Base-by-base conservation (phyloP, 192 early-diverging fungal species). In the Linnemannia elongata region DNA sequence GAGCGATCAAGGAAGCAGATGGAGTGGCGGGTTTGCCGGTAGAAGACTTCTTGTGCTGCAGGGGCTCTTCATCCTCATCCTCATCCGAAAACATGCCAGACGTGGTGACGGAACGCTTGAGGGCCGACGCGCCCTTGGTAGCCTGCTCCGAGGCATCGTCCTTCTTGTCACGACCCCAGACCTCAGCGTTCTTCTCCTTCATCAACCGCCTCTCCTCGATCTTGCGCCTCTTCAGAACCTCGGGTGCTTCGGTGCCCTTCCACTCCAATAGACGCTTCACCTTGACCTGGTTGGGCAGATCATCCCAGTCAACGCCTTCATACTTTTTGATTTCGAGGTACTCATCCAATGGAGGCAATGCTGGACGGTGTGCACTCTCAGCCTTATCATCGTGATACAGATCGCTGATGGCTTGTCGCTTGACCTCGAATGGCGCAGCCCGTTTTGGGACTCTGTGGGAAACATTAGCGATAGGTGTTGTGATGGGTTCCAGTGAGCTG, bases 321-420 rank as follows among this genome's bases (percentile, higher is more conserved):
- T 83, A 83, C 36, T 78, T 83, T 8, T 83, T 47, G 44, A 83
- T 77, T 44, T 83, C 82, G 13, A 83, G 60, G 68, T 78, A 78
- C 22, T 83, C 82, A 24, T 73, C 82, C 57, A 82, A 22, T 17
- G 81, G 38, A 22, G 81, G 69, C 15, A 76, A 63, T 0, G 73
- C 27, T 10, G 66, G 27, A 54, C 66, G 77, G 13, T 70, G 24
- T 12, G 72, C 38, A 2, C 30, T 52, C 15, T 69, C 41, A 1
- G 41, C 24, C 22, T 24, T 69, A 17, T 70, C 33, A 38, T 72
- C 54, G 7, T 74, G 44, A 35, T 74, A 47, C 41, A 69, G 42
- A n/a, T 57, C 69, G 36, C 76, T 55, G 1, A 42, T 20, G n/a
- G 57, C 54, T 27, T 74, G 71, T 15, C 76, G 81, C n/a, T 52